Percentiles rank a stretch among this genome's conserved stretches.
These are phyloP conservation scores for Nicotiana undulata DNA, from an alignment of 257 asterid genomes.

Conservation along the genomic window DNA sequence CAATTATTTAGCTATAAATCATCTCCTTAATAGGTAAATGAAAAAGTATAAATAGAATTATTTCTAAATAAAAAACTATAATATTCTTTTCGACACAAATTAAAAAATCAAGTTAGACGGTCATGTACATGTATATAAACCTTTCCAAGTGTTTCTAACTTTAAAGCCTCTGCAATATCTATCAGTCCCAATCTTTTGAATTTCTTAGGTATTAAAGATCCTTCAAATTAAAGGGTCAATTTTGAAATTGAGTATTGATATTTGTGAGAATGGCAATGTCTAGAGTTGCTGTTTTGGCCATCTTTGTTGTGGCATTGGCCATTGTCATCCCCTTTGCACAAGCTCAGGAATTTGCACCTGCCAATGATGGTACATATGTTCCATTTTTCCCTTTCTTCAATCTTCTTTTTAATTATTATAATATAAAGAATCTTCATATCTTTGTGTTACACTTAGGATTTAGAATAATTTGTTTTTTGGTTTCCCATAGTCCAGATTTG, in stretches of 20 bases:
- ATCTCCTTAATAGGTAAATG: no score
- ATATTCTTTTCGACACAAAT: no score
- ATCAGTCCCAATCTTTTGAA: background rate
- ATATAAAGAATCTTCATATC: background rate
- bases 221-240: background rate
- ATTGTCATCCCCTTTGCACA: background rate
- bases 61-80: no score
- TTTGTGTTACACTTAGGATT: background rate
- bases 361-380: slow-evolving; percentile 15
- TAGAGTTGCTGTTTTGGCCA: background rate
- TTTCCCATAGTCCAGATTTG: no score
- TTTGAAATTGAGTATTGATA: background rate
- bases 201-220: background rate
- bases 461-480: background rate
- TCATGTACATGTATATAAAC: background rate
- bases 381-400: background rate
- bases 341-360: slow-evolving; percentile 13
- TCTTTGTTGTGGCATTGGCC: slow-evolving; percentile 3
- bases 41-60: no score
- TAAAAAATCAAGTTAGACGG: no score
- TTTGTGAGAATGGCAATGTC: slow-evolving; percentile 1
- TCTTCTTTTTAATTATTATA: background rate
- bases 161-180: background rate
- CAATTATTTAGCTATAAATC: no score
- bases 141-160: background rate